phyloP scores from a whole-genome alignment of 768 basidiomycete genomes.

The Crassisporium funariophilum region DNA sequence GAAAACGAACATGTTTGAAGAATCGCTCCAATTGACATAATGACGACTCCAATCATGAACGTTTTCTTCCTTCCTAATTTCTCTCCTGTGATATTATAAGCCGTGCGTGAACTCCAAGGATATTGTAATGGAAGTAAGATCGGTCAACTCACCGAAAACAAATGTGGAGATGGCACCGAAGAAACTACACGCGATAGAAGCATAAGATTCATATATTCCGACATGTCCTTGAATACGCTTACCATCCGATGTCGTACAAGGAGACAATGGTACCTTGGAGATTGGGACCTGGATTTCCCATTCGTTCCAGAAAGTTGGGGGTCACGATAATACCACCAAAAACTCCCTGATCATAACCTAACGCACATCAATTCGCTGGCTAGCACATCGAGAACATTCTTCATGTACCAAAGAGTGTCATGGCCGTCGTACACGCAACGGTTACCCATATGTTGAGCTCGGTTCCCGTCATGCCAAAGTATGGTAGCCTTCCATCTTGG shows the following conservation, averaged over 20 bases:
- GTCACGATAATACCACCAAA: slow-evolving; percentile 56
- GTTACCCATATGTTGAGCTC: slow-evolving; percentile 49
- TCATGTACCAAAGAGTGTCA: slow-evolving; percentile 55
- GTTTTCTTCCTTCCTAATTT: slow-evolving; percentile 47
- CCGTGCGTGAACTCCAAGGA: too few relatives aligned
- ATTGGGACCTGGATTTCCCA: slow-evolving; percentile 47
- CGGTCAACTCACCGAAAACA: slow-evolving; percentile 25
- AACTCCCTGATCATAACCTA: slow-evolving; percentile 56
- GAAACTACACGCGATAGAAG: slow-evolving; percentile 30
- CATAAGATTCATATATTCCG: neutral
- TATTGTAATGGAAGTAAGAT: too few relatives aligned
- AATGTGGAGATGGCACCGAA: slow-evolving; percentile 48
- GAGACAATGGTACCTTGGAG: slow-evolving; percentile 53
- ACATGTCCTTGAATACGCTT: slow-evolving; percentile 10
- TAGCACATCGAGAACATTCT: slow-evolving; percentile 5
- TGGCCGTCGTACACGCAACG: slow-evolving; percentile 52
- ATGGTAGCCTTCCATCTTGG: slow-evolving; percentile 26
- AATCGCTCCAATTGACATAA: slow-evolving; percentile 57
- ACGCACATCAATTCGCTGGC: neutral
- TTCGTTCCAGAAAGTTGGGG: slow-evolving; percentile 44
- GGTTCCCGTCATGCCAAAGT: slow-evolving; percentile 47
- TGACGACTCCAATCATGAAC: slow-evolving; percentile 48
- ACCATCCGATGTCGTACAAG: slow-evolving; percentile 55
- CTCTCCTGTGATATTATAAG: slow-evolving; percentile 26
- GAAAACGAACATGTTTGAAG: slow-evolving; percentile 49